phyloP scores from a whole-genome alignment of 352 stramenopile genomes.

The Pythium aquatile region DNA sequence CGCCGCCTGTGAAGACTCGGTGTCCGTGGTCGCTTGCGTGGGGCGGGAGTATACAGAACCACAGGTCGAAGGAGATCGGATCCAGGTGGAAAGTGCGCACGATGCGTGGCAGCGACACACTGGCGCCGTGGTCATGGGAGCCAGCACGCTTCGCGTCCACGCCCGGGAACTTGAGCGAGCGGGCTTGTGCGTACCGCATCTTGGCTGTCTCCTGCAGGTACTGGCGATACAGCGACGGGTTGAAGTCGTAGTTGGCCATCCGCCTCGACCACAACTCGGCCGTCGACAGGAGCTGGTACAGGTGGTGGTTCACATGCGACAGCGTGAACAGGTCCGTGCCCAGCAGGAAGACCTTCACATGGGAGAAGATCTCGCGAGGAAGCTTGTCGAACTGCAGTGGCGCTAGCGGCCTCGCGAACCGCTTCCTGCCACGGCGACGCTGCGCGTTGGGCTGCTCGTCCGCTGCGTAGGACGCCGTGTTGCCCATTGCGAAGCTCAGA shows the following conservation, averaged over 20 bases:
- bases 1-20: slow-evolving; percentile 27
- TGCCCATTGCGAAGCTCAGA: slow-evolving; percentile 5
- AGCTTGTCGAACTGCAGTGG: slow-evolving; percentile 17
- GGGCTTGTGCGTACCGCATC: slow-evolving; percentile 26
- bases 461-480: slow-evolving; percentile 6
- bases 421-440: slow-evolving; percentile 9
- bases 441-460: not conserved
- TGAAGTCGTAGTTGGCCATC: slow-evolving; percentile 29
- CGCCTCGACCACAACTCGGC: slow-evolving; percentile 15
- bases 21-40: slow-evolving; percentile 9
- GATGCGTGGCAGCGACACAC: slow-evolving; percentile 17
- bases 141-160: slow-evolving; percentile 20
- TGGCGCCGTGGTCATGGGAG: slow-evolving; percentile 15
- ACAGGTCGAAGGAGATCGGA: slow-evolving; percentile 47
- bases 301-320: slow-evolving; percentile 27
- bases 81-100: slow-evolving; percentile 21
- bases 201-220: slow-evolving; percentile 26
- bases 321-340: slow-evolving; percentile 35
- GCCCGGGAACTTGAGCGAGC: slow-evolving; percentile 22
- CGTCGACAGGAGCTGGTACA: slow-evolving; percentile 14
- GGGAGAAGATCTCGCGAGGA: slow-evolving; percentile 26
- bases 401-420: not conserved
- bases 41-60: slow-evolving; percentile 37
- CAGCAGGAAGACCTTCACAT: slow-evolving; percentile 29
- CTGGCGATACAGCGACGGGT: slow-evolving; percentile 21